A percentile compares a stretch with the other conserved stretches of the same genome.
These are phyloP conservation scores for Blumeriella jaapii DNA, from an alignment of 2,329 filamentous ascomycete genomes.

Conservation along the genomic window DNA sequence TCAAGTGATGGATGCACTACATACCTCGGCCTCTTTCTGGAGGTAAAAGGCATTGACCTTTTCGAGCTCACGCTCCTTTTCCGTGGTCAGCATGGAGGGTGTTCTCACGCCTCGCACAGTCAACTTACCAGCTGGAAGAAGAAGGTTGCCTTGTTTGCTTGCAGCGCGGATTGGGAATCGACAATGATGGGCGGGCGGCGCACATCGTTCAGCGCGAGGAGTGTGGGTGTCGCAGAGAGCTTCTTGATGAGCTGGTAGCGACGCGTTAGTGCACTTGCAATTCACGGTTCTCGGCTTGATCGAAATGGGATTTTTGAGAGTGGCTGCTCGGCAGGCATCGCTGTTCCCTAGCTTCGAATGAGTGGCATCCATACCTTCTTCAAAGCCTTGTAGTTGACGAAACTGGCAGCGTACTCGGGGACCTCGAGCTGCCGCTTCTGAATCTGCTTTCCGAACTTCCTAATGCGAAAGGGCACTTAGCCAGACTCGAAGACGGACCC, in stretches of 20 bases:
- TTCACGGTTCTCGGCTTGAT: too few species aligned
- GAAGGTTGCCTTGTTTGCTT: constrained; percentile 96
- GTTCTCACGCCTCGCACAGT: too few species aligned
- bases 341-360: too few species aligned
- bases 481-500: neutral
- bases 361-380: constrained; percentile 97
- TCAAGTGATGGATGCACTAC: constrained; percentile 22
- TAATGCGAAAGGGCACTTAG: constrained; percentile 30
- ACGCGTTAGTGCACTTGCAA: constrained; percentile 21
- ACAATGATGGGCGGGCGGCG: constrained; percentile 35
- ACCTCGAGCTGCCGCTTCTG: constrained; percentile 98
- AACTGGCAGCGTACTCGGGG: constrained; percentile 97
- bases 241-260: constrained; percentile 83
- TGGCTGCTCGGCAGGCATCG: too few species aligned
- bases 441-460: constrained; percentile 99
- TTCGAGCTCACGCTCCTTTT: constrained; percentile 87
- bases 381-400: constrained; percentile 97
- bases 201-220: constrained; percentile 62
- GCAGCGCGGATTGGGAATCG: constrained; percentile 80
- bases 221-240: constrained; percentile 79
- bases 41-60: constrained; percentile 98
- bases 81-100: constrained; percentile 31
- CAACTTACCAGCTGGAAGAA: constrained; percentile 84
- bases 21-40: constrained; percentile 93
- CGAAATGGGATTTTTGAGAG: too few species aligned